Percentiles rank a stretch among this genome's conserved stretches.
These are phyloP conservation scores for Aspergillus carlsbadensis DNA, from an alignment of 495 filamentous ascomycete species.

Conservation along the genomic window DNA sequence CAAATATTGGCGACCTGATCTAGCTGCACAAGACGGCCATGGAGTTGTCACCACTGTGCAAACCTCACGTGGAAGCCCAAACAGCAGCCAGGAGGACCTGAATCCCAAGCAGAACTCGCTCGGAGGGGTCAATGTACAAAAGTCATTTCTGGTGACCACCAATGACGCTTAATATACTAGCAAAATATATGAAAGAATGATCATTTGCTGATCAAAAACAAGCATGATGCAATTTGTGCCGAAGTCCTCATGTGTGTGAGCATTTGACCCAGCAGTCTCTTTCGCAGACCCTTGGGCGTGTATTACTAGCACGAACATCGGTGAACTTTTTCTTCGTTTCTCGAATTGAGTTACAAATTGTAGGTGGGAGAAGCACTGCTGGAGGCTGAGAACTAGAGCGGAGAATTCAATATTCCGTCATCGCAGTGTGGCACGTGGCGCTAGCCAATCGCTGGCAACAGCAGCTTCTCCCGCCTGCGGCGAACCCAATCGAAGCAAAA, in stretches of 20 bases:
- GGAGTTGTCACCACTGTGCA: constrained; percentile 34
- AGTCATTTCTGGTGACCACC: constrained; percentile 38
- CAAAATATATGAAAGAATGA: neutral
- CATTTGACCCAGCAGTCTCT: too few relatives aligned
- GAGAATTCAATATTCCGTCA: constrained; percentile 24
- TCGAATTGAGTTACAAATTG: too few relatives aligned
- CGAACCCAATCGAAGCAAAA: constrained; percentile 36
- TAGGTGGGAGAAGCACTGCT: neutral
- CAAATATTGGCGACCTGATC: constrained; percentile 36
- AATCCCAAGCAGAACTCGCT: constrained; percentile 29
- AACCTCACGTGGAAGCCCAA: constrained; percentile 28
- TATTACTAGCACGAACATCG: too few relatives aligned
- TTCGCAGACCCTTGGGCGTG: too few relatives aligned
- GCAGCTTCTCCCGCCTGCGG: constrained; percentile 21
- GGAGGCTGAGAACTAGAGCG: neutral
- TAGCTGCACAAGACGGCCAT: constrained; percentile 27
- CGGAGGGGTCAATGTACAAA: constrained; percentile 42
- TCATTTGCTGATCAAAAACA: neutral
- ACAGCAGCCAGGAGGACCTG: constrained; percentile 41
- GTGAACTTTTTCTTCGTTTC: neutral
- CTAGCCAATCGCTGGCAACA: constrained; percentile 21
- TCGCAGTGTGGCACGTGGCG: constrained; percentile 18
- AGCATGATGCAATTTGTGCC: too few relatives aligned
- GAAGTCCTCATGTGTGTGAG: too few relatives aligned
- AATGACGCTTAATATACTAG: constrained; percentile 18